A percentile compares a stretch with the other conserved stretches of the same genome.
These are phyloP conservation scores for Melaleuca quinquenervia DNA, from an alignment of 345 rosid genomes.

Conservation along the genomic window DNA sequence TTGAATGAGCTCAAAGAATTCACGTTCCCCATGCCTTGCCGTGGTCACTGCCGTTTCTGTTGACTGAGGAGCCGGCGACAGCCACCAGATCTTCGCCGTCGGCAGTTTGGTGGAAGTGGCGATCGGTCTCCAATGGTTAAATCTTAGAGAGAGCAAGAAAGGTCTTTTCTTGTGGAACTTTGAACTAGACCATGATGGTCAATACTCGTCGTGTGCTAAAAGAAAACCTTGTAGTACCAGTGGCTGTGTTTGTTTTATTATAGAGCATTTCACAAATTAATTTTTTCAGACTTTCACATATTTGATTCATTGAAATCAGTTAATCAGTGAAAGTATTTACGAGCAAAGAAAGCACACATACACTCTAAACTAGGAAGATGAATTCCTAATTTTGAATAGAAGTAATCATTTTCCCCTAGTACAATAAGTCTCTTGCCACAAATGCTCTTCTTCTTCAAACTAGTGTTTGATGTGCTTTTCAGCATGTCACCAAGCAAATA, in stretches of 20 bases:
- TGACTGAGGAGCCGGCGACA: neutral
- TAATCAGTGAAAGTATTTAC: no score
- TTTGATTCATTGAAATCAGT: no score
- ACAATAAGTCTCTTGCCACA: neutral
- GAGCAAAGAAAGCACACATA: neutral
- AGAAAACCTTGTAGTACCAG: no score
- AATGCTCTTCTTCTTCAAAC: neutral
- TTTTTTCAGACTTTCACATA: fast-evolving
- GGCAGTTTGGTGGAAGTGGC: neutral
- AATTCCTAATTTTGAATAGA: neutral
- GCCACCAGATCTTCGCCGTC: neutral
- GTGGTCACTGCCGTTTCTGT: neutral
- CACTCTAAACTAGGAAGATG: neutral
- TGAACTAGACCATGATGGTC: neutral
- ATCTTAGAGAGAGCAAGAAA: no score
- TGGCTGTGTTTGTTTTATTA: no score
- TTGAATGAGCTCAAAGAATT: neutral
- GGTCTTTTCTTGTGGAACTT: neutral
- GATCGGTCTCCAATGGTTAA: neutral
- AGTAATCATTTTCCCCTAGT: neutral
- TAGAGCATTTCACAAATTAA: neutral
- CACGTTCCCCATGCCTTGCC: neutral
- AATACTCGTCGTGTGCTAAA: no score
- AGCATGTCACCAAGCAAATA: fast-evolving
- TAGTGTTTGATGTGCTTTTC: neutral